Evolutionary conservation across 2,329 filamentous ascomycete species (phyloP).

Genomic region (Eutypa lata): DNA sequence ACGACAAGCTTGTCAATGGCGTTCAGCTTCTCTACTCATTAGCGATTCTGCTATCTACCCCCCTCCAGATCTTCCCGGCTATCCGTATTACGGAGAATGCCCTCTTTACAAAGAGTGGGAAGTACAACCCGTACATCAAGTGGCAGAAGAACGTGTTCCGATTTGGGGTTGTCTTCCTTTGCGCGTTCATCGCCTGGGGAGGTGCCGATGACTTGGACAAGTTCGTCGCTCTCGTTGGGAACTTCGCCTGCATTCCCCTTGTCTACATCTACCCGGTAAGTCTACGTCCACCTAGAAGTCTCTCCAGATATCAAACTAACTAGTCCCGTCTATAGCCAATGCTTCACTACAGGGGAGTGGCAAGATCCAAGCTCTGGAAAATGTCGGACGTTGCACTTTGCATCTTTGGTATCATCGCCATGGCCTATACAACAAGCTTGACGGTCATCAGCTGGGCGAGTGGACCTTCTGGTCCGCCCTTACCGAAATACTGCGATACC

Average conservation of each 20-base stretch:
- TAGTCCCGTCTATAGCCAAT: conserved; percentile 64
- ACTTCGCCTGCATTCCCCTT: conserved; percentile 94
- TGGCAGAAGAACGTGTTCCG: conserved; percentile 99
- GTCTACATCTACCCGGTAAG: conserved; percentile 97
- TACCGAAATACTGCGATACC: conserved; percentile 55
- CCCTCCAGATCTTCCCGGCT: conserved; percentile 94
- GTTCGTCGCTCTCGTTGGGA: conserved; percentile 93
- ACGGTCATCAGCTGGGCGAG: conserved; percentile 85
- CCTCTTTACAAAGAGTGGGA: conserved; percentile 88
- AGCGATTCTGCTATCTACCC: conserved; percentile 93
- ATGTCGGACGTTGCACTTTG: conserved; percentile 72
- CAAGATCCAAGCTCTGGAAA: conserved; percentile 64
- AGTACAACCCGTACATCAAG: conserved; percentile 98
- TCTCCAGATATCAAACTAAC: conserved; percentile 25
- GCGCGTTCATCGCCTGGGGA: conserved; percentile 84
- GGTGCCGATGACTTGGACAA: conserved; percentile 94
- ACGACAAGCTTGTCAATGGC: conserved; percentile 89
- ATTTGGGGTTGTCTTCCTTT: conserved; percentile 86
- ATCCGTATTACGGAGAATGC: conserved; percentile 96
- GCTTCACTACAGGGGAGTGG: conserved; percentile 81
- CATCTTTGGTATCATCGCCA: conserved; percentile 79
- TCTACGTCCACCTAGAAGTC: conserved; percentile 19
- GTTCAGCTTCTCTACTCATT: conserved; percentile 97
- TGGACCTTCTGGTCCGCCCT: conserved; percentile 41
- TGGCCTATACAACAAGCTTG: conserved; percentile 86